Evolutionary conservation across 176 grass and related monocot species (phyloP).

Genomic region (Phoenix dactylifera): DNA sequence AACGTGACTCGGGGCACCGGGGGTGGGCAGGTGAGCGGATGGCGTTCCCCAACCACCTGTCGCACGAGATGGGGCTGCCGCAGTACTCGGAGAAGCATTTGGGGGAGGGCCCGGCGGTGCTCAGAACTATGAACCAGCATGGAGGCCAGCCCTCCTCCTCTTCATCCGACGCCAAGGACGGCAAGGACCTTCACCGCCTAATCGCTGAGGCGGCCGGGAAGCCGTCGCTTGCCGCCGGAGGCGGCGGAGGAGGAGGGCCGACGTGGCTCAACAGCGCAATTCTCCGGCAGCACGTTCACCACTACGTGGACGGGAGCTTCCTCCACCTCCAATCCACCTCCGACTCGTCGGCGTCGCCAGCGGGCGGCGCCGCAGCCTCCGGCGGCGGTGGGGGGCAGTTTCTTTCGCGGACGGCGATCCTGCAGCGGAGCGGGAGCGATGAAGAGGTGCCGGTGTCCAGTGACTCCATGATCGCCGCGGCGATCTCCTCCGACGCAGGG

Average conservation of each 20-base stretch:
- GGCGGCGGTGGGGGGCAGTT: conserved; percentile 10
- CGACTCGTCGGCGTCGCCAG: conserved; percentile 34
- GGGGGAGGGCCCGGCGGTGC: conserved; percentile 13
- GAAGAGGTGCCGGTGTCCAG: conserved; percentile 18
- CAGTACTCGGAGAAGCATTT: conserved; percentile 34
- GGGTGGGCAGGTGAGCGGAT: conserved; percentile 8
- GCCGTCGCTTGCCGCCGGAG: background rate
- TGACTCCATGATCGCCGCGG: background rate
- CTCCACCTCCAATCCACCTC: conserved; percentile 62
- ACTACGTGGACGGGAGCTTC: conserved; percentile 58
- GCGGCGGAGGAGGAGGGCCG: conserved; percentile 27
- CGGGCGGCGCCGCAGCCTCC: background rate
- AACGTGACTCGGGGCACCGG: too few relatives aligned
- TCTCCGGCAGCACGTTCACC: conserved; percentile 30
- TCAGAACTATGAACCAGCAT: conserved; percentile 5
- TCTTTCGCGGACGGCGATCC: background rate
- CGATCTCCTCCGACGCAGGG: background rate
- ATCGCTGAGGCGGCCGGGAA: too few relatives aligned
- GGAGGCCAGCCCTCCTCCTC: too few relatives aligned
- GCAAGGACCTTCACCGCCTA: too few relatives aligned
- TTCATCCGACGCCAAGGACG: too few relatives aligned
- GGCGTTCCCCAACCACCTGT: conserved; percentile 51
- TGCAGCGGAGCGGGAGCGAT: background rate
- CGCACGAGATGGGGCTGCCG: conserved; percentile 39
- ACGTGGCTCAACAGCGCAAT: conserved; percentile 51